Base-by-base conservation (phyloP, 2,329 filamentous ascomycete species). In the Sporothrix brasiliensis region DNA sequence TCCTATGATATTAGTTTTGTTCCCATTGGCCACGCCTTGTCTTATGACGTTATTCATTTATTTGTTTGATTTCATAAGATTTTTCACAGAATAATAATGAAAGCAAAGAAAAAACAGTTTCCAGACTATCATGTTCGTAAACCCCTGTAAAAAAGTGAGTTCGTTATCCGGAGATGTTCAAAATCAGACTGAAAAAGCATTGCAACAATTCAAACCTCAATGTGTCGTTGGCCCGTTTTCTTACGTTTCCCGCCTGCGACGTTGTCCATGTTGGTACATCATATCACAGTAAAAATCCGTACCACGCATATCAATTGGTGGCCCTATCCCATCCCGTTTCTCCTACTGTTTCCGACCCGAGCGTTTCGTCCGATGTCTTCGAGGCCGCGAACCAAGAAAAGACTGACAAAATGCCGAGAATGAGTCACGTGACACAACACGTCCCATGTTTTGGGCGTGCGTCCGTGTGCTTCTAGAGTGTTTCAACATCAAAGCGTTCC, bases 401-500 rank as follows among this genome's bases (percentile, higher is more conserved):
- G 10, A 60, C 3, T 4, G 56, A 34, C 19, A 44, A 60, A 60
- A 14, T 3, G 4, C 27, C 0, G 3, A 30, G 27, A 30, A 30
- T n/a, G 3, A 30, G 14, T 67, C 67, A 69, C 67, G 54, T 68
- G 66, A 68, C 34, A 68, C 16, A 21, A 4, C 10, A 13, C 19
- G 6, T 34, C 27, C 16, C 50, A 6, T 5, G 44, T 39, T 27
- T 41, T 61, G 49, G 10, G 10, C 39, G 53, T 34, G 50, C 53
- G 58, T 61, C 58, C 58, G 39, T 61, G 39, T 21, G 13, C 41
- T 44, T 13, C 60, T 21, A 30, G 44, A n/a, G 27, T 44, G 67
- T 69, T 69, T 69, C 67, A 69, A 69, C 54, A 69, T 65, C 56
- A 58, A 52, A 27, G 50, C 56, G 58, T 58, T 47, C n/a, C 52